phyloP scores from a whole-genome alignment of 768 basidiomycete species.

The Cubamyces sp. region DNA sequence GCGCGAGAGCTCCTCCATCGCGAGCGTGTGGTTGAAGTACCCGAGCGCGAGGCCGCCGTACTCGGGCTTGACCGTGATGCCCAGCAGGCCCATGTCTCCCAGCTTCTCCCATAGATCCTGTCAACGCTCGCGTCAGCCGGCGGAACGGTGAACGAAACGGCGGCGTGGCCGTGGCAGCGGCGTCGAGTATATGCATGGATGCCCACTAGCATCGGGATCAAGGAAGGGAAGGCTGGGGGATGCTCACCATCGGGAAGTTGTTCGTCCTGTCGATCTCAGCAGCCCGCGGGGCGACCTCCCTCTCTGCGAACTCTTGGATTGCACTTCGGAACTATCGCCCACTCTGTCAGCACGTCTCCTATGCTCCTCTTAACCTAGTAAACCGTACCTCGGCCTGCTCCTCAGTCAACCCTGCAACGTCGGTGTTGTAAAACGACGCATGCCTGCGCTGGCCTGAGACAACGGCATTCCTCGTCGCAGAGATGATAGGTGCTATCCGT shows the following conservation, averaged over 20 bases:
- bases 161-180: background rate
- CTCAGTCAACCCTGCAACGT: slow-evolving; percentile 76
- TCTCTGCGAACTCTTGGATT: slow-evolving; percentile 77
- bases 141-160: background rate
- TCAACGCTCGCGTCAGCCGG: background rate
- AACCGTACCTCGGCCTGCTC: slow-evolving; percentile 76
- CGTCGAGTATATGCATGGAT: background rate
- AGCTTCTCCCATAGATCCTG: slow-evolving; percentile 89
- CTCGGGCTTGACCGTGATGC: slow-evolving; percentile 78
- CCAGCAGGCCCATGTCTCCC: slow-evolving; percentile 90
- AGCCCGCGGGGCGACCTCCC: slow-evolving; percentile 84
- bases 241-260: slow-evolving; percentile 71
- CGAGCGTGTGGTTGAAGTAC: slow-evolving; percentile 86
- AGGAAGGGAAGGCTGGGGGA: background rate
- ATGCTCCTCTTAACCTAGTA: too few relatives aligned
- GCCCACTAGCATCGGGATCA: too few relatives aligned
- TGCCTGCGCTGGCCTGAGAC: slow-evolving; percentile 25
- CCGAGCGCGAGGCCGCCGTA: slow-evolving; percentile 85
- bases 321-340: slow-evolving; percentile 76
- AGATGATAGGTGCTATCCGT: background rate
- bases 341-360: background rate
- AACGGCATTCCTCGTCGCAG: background rate
- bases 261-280: slow-evolving; percentile 87
- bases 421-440: slow-evolving; percentile 69
- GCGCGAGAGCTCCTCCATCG: slow-evolving; percentile 92